phyloP scores from a whole-genome alignment of 192 early-diverging fungal genomes.

The Dispira parvispora region DNA sequence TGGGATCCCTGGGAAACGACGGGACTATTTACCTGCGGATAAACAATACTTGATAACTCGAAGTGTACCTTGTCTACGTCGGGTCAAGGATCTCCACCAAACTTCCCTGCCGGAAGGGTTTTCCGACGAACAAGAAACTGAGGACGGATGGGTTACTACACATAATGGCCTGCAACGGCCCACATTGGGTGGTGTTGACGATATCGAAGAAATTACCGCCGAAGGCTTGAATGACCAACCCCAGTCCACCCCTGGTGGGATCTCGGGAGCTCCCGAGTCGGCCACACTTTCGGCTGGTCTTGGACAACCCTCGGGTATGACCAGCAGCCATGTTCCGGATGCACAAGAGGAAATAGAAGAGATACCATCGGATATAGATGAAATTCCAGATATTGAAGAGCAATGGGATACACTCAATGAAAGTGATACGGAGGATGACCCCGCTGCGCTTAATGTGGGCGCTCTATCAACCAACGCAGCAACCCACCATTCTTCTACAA shows the following conservation, averaged over 20 bases:
- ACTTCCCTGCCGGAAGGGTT: slow-evolving; percentile 13
- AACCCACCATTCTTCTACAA: slow-evolving; percentile 13
- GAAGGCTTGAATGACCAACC: slow-evolving; percentile 18
- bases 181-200: slow-evolving; percentile 17
- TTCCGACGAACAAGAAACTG: slow-evolving; percentile 41
- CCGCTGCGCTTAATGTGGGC: slow-evolving; percentile 24
- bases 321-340: slow-evolving; percentile 15
- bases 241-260: background rate
- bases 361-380: slow-evolving; percentile 66
- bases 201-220: slow-evolving; percentile 37
- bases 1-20: slow-evolving; percentile 54
- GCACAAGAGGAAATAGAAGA: slow-evolving; percentile 41
- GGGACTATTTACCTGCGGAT: slow-evolving; percentile 65
- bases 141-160: slow-evolving; percentile 74
- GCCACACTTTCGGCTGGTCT: background rate
- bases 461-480: background rate
- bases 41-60: slow-evolving; percentile 92
- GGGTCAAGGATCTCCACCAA: slow-evolving; percentile 73
- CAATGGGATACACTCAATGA: slow-evolving; percentile 42
- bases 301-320: background rate
- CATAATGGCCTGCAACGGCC: slow-evolving; percentile 36
- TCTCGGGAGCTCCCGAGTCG: too few relatives aligned
- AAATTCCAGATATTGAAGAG: slow-evolving; percentile 84
- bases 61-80: slow-evolving; percentile 82
- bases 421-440: slow-evolving; percentile 58